Conservation (phyloP, 1,284 basidiomycete species). For the Boletus nobilissimus region DNA sequence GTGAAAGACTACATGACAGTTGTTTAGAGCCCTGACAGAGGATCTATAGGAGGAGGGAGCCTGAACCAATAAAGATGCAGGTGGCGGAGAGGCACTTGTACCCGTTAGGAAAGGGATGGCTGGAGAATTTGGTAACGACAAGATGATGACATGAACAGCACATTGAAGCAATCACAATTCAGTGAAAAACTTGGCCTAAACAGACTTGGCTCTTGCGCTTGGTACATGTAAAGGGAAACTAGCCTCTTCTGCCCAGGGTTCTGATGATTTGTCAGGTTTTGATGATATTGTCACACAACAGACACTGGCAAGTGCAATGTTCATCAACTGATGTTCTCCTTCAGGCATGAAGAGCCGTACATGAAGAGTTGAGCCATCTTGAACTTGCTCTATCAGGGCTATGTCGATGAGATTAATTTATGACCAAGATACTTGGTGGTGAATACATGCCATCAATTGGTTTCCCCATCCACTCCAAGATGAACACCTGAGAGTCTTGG, state of each 20-base stretch:
- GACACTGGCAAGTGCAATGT: conserved; percentile 87
- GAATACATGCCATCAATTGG: conserved; percentile 77
- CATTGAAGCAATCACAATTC: conserved; percentile 94
- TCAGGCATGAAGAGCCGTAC: conserved; percentile 89
- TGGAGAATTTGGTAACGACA: conserved; percentile 87
- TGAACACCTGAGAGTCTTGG: conserved; percentile 86
- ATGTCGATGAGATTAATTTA: conserved; percentile 18
- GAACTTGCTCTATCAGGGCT: conserved; percentile 95
- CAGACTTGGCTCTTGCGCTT: conserved; percentile 17
- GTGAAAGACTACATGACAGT: conserved; percentile 70
- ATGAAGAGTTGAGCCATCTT: conserved; percentile 92
- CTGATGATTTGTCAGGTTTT: conserved; percentile 80
- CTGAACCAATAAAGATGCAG: conserved; percentile 92
- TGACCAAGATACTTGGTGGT: not conserved
- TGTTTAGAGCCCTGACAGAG: conserved; percentile 6
- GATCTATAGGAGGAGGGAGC: conserved; percentile 48
- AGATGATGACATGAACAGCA: conserved; percentile 84
- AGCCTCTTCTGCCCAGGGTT: conserved; percentile 88
- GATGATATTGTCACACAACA: conserved; percentile 79
- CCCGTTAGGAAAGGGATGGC: conserved; percentile 85
- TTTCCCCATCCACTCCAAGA: conserved; percentile 92
- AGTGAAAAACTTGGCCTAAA: conserved; percentile 93
- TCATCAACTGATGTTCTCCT: conserved; percentile 88
- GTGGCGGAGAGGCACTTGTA: conserved; percentile 68
- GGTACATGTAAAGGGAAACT: conserved; percentile 28